These are phyloP conservation scores for Trifolium pratense DNA, from an alignment of 306 rosid genomes.

Conservation along the genomic window DNA sequence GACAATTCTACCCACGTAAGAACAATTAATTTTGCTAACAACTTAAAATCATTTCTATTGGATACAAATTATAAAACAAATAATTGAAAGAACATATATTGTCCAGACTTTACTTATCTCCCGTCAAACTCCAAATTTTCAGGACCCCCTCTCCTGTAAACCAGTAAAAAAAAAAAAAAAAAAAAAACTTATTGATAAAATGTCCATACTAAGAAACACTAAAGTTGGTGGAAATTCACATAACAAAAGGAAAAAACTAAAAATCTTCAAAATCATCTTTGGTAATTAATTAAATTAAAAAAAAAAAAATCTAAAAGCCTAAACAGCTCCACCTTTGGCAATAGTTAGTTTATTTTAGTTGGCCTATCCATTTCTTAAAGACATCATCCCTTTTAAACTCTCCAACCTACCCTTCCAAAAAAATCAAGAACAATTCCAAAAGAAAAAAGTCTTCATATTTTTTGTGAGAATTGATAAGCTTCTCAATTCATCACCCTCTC, in stretches of 20 bases:
- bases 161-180: no score
- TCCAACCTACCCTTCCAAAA: constrained; percentile 46
- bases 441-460: background rate
- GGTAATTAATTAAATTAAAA: background rate
- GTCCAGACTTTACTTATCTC: no score
- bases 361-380: constrained; percentile 65
- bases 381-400: constrained; percentile 42
- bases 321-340: constrained; percentile 51
- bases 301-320: constrained; percentile 21
- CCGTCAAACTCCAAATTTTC: no score
- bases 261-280: background rate
- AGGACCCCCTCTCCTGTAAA: no score
- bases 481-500: constrained; percentile 36
- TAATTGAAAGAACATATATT: no score
- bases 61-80: background rate
- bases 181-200: no score
- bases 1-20: background rate
- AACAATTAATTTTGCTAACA: background rate
- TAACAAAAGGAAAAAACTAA: constrained; percentile 11
- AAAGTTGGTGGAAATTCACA: constrained; percentile 39
- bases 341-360: constrained; percentile 62
- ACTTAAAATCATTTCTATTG: background rate
- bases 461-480: constrained; percentile 42
- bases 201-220: background rate
- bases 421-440: constrained; percentile 35